Evolutionary conservation across 768 basidiomycete genomes (phyloP), one percentile per base, ranked within the genome.

Genomic region (Tricholoma matsutake): DNA sequence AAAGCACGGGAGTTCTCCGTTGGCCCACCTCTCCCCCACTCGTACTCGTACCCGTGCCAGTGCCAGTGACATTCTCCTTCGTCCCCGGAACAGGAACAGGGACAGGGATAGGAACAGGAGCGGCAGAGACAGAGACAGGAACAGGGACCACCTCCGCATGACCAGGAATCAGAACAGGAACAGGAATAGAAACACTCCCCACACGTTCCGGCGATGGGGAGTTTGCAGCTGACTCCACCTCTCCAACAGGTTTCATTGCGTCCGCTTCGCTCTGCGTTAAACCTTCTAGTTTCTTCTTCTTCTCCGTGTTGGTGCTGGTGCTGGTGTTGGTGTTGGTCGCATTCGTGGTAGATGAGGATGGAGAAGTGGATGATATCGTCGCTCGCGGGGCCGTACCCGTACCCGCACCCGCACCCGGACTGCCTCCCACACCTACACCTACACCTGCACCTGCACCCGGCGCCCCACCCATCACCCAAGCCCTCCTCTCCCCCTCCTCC

Each of bases 181-280:
- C 22, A 25, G 22, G 22, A 25, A 25, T 25, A 25, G 22, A 25
- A 25, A 3, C 22, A 25, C 1, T 3, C 22, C 22, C 61, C n/a
- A 35, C 51, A 39, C 63, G 60, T 14, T 64, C 65, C 8, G 63
- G 65, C 22, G 35, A 39, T 2, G 35, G 55, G 5, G 13, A 22
- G 5, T 22, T n/a, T 20, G 35, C 55, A 7, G 9, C 34, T 0
- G 54, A 39, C 28, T 70, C 72, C n/a, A 70, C 70, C 43, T 84
- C 86, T 16, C 86, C 90, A 3, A 92, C 88, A 13, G 91, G 91
- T 67, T 92, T 92, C 86, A 92, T 88, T 64, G 81, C 81, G 56
- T 82, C 80, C 59, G 68, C 69, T 68, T 81, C 78, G 58, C 76
- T 76, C 69, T 77, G 75, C 43, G 74, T 74, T 39, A 73, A 62